phyloP scores from a whole-genome alignment of 805 yeast genomes.

The Starmerella bombi region DNA sequence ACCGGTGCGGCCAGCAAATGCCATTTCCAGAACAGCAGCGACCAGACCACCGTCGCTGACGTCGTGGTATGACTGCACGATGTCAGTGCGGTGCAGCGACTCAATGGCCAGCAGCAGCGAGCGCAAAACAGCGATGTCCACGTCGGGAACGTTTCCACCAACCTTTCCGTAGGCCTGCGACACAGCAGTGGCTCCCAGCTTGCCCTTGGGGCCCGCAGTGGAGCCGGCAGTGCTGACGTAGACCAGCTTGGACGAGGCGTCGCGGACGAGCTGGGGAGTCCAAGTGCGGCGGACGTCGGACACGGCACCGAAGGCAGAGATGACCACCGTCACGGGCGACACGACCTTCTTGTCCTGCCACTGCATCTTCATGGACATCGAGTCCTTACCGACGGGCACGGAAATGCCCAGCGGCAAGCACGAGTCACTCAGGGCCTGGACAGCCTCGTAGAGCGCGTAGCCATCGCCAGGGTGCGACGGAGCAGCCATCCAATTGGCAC shows the following conservation, averaged over 20 bases:
- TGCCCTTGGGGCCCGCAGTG: slow-evolving; percentile 28
- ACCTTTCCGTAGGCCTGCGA: slow-evolving; percentile 87
- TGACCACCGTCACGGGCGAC: slow-evolving; percentile 83
- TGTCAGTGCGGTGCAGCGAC: slow-evolving; percentile 49
- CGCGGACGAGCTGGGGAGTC: slow-evolving; percentile 70
- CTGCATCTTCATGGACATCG: slow-evolving; percentile 98
- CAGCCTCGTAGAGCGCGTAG: slow-evolving; percentile 86
- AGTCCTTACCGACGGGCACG: slow-evolving; percentile 97
- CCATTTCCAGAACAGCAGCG: slow-evolving; percentile 82
- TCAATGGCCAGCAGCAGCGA: slow-evolving; percentile 56
- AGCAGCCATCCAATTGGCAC: slow-evolving; percentile 99
- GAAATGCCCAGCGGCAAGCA: slow-evolving; percentile 87
- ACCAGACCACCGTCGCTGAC: slow-evolving; percentile 93
- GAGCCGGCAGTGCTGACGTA: slow-evolving; percentile 47
- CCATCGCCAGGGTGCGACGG: slow-evolving; percentile 95
- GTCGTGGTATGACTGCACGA: slow-evolving; percentile 84
- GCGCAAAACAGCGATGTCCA: slow-evolving; percentile 50
- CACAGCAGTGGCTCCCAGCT: slow-evolving; percentile 82
- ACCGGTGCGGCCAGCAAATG: slow-evolving; percentile 90
- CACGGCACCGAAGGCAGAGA: slow-evolving; percentile 88
- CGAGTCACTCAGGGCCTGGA: slow-evolving; percentile 89
- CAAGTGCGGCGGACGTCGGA: slow-evolving; percentile 75
- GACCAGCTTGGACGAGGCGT: slow-evolving; percentile 55
- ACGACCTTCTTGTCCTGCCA: slow-evolving; percentile 80
- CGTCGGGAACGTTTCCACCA: slow-evolving; percentile 74